Base-by-base conservation (phyloP, 805 yeast genomes). In the Ogataea paraovalis region DNA sequence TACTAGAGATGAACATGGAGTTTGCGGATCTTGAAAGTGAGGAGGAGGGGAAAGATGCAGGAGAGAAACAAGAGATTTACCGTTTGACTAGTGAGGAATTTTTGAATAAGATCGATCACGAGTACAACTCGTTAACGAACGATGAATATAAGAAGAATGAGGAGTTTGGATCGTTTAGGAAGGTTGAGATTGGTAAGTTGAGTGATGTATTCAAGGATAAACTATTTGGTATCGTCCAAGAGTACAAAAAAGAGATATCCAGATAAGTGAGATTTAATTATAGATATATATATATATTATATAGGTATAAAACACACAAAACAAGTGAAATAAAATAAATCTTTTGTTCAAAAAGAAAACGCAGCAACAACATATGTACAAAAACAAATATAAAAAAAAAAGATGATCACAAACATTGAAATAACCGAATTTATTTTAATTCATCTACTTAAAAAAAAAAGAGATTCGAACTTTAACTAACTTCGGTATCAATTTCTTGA, bases 1-100 rank as follows among this genome's bases (percentile, higher is more conserved):
- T 75, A 33, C 63, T 68, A 39, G 82, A 78, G 42, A 66, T 73
- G 59, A 74, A 76, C 48, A 49, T 66, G 48, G 68, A 61, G 19
- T 45, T 64, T 39, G 36, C 49, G 8, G 61, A 55, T 13, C 34
- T 44, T 22, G 48, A 27, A 7, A 43, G 47, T 2, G 56, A 51
- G 10, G 50, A 45, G 0, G n/a, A n/a, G n/a, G n/a, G n/a, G n/a
- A n/a, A n/a, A n/a, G 43, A 39, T 2, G 58, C 45, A 21, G 48
- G 46, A 30, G 39, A 38, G 21, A 23, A 19, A 37, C 6, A 20
- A 47, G n/a, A 46, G 50, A 19, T 36, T 39, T 21, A 44, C 41
- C 36, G 41, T 49, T 43, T 41, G 33, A 12, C 45, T 52, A 2
- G 21, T 10, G 1, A n/a, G 20, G 52, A 48, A n/a, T 58, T 60